These are phyloP conservation scores for Porodaedalea pini DNA, from an alignment of 1,284 basidiomycete genomes.

Conservation along the genomic window DNA sequence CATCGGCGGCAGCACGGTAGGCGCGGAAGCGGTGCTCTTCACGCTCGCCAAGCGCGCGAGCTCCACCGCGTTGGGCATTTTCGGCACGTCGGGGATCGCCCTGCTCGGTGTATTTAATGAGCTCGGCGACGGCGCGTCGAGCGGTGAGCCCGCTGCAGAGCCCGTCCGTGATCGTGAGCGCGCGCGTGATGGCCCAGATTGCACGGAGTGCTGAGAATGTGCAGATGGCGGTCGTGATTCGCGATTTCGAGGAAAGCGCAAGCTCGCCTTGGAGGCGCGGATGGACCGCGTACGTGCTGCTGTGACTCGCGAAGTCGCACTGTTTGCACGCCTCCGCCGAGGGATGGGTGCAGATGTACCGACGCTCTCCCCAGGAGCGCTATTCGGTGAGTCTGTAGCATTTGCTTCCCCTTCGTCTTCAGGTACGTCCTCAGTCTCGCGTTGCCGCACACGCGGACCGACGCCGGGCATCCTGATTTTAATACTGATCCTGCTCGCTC, in stretches of 20 bases:
- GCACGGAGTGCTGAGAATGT: constrained; percentile 7
- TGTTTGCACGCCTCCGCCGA: constrained; percentile 32
- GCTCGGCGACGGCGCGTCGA: background rate
- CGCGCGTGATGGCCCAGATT: constrained; percentile 2
- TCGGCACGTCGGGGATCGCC: constrained; percentile 14
- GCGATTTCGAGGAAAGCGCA: constrained; percentile 43
- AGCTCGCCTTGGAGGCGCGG: constrained; percentile 54
- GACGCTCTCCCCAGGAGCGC: constrained; percentile 20
- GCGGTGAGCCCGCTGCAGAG: background rate
- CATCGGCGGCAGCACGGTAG: background rate
- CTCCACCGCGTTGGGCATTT: constrained; percentile 13
- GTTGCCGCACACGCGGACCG: constrained; percentile 29
- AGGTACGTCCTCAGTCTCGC: constrained; percentile 6
- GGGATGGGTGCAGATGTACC: constrained; percentile 19
- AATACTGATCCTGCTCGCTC: constrained; percentile 30
- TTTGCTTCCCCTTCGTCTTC: constrained; percentile 3
- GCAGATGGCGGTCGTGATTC: constrained; percentile 12
- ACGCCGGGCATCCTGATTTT: constrained; percentile 33
- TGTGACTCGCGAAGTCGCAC: constrained; percentile 43
- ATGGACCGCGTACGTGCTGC: constrained; percentile 58
- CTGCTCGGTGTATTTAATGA: background rate
- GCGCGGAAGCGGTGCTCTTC: background rate
- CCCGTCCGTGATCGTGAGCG: constrained; percentile 5
- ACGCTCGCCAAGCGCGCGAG: constrained; percentile 11
- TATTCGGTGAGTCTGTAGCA: background rate